Evolutionary conservation across 2,329 filamentous ascomycete genomes (phyloP).

Genomic region (Aspergillus tanneri): DNA sequence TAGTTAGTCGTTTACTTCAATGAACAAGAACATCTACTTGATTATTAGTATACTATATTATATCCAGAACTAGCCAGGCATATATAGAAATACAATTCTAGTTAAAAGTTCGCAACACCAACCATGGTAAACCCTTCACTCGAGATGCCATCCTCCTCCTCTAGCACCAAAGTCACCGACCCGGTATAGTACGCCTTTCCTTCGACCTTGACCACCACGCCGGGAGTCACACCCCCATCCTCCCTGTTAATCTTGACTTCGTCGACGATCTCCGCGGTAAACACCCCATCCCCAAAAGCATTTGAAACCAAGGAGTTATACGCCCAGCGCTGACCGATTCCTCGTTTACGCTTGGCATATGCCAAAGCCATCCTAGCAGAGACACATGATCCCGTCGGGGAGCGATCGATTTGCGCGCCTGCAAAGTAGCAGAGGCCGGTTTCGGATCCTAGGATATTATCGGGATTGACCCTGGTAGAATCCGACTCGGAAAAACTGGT

Average conservation of each 20-base stretch:
- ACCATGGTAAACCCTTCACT: slow-evolving; percentile 23
- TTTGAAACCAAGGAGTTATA: slow-evolving; percentile 42
- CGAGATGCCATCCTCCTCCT: slow-evolving; percentile 28
- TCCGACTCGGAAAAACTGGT: too few species aligned
- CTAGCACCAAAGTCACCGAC: slow-evolving; percentile 28
- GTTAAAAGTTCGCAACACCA: slow-evolving; percentile 3
- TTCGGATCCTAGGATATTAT: slow-evolving; percentile 33
- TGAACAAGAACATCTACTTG: too few species aligned
- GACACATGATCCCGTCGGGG: slow-evolving; percentile 41
- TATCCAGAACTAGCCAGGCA: too few species aligned
- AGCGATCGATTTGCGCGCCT: slow-evolving; percentile 50
- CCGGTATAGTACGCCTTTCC: slow-evolving; percentile 37
- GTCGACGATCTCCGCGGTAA: slow-evolving; percentile 26
- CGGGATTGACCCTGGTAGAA: too few species aligned
- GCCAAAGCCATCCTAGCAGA: slow-evolving; percentile 40
- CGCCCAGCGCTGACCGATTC: slow-evolving; percentile 26
- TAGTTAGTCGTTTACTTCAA: too few species aligned
- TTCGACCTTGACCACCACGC: slow-evolving; percentile 33
- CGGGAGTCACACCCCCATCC: neutral
- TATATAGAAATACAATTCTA: too few species aligned
- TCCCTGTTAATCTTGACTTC: neutral
- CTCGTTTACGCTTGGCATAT: slow-evolving; percentile 29
- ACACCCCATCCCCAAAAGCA: slow-evolving; percentile 23
- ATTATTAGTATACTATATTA: too few species aligned
- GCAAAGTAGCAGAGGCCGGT: slow-evolving; percentile 49